These are phyloP conservation scores for Aureobasidium sp. DNA, from an alignment of 2,329 filamentous ascomycete genomes.

Conservation along the genomic window DNA sequence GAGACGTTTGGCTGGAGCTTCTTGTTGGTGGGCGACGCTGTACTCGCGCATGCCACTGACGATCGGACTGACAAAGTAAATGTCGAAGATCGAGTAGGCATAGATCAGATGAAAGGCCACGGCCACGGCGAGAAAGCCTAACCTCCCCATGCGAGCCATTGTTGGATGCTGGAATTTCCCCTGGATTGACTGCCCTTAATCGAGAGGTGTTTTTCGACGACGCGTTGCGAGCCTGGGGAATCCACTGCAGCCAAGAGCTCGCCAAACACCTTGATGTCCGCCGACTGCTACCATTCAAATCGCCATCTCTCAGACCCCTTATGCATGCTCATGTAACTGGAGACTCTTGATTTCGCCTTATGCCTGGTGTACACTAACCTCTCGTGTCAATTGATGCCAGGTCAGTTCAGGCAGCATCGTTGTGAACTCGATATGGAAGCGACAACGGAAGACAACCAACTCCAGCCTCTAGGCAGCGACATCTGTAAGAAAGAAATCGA, in stretches of 20 bases:
- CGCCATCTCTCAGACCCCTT: too few species aligned
- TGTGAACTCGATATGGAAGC: too few species aligned
- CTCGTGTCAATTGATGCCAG: too few species aligned
- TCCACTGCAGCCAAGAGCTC: background rate
- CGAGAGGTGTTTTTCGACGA: background rate
- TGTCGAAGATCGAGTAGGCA: slow-evolving; percentile 93
- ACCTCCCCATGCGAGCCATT: slow-evolving; percentile 57
- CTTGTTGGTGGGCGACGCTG: slow-evolving; percentile 59
- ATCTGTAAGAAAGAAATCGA: too few species aligned
- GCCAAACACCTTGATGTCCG: slow-evolving; percentile 4
- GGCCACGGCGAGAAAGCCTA: slow-evolving; percentile 80
- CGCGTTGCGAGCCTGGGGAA: background rate
- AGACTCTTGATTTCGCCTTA: too few species aligned
- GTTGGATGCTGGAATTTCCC: slow-evolving; percentile 4
- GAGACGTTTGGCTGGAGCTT: slow-evolving; percentile 79
- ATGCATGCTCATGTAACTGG: too few species aligned
- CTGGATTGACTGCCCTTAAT: background rate
- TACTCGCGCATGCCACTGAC: slow-evolving; percentile 91
- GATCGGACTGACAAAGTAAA: slow-evolving; percentile 97
- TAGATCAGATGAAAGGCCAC: slow-evolving; percentile 91
- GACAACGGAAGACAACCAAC: too few species aligned
- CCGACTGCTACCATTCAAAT: background rate
- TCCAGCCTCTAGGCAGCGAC: too few species aligned
- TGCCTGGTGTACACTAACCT: too few species aligned
- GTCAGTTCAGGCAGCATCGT: too few species aligned